Conservation (phyloP, 139 green algal species). For the Chlorella sp. region DNA sequence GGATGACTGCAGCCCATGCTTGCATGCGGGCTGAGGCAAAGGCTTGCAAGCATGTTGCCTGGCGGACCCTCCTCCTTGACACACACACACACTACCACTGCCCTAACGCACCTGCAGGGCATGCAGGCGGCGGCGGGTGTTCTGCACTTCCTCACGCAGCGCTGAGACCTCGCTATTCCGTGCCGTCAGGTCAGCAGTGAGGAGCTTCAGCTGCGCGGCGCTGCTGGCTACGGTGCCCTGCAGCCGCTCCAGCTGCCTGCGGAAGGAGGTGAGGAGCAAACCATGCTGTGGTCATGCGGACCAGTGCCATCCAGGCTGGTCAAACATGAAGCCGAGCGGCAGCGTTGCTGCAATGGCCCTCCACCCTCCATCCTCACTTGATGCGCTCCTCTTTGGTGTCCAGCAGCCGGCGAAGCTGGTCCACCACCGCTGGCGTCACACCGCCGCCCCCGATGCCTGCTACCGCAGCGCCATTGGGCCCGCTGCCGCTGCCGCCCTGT, state of each 20-base stretch:
- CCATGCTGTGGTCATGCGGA: too few species aligned
- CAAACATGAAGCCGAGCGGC: too few species aligned
- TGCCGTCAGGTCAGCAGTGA: background rate
- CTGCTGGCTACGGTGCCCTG: background rate
- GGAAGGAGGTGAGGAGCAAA: too few species aligned
- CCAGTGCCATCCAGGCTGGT: too few species aligned
- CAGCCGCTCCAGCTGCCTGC: conserved; percentile 23
- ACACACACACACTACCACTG: background rate
- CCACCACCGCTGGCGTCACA: background rate
- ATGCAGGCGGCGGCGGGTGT: conserved; percentile 39
- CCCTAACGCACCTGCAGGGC: conserved; percentile 35
- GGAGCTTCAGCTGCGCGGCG: conserved; percentile 17
- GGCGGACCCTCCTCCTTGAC: too few species aligned
- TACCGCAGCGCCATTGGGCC: background rate
- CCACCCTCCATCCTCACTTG: background rate
- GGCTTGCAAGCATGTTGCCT: too few species aligned
- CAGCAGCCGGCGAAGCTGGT: conserved; percentile 18
- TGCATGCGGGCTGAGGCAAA: too few species aligned
- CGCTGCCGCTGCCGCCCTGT: background rate
- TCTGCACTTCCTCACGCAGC: conserved; percentile 8
- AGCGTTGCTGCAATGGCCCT: too few species aligned
- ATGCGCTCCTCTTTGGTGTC: conserved; percentile 30
- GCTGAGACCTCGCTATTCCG: conserved; percentile 1
- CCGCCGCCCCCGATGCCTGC: background rate
- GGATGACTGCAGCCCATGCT: too few species aligned